Evolutionary conservation across 75 land plant genomes (phyloP).

Genomic region (Cupressus sempervirens): DNA sequence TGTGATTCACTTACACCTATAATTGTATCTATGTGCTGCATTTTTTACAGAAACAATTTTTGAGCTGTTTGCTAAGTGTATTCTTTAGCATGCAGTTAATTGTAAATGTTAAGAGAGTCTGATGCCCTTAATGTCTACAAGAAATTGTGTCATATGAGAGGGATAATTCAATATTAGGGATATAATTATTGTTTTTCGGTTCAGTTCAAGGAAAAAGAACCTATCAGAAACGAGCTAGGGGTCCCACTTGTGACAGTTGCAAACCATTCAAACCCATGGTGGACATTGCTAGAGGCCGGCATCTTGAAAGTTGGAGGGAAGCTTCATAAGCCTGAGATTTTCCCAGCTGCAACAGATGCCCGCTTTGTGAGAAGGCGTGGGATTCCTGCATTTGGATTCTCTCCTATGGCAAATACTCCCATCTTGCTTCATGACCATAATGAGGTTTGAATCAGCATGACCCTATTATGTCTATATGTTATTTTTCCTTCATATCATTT

Average conservation of each 20-base stretch:
- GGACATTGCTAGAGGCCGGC: slow-evolving; percentile 69
- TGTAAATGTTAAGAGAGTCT: neutral
- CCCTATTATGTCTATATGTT: neutral
- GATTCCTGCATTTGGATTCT: slow-evolving; percentile 91
- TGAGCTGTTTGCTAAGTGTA: neutral
- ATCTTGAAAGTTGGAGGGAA: slow-evolving; percentile 68
- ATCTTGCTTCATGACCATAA: slow-evolving; percentile 91
- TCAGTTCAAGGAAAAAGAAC: slow-evolving; percentile 19
- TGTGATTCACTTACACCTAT: neutral
- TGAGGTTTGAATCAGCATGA: slow-evolving; percentile 50
- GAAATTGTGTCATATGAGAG: slow-evolving; percentile 3
- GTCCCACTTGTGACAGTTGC: slow-evolving; percentile 54
- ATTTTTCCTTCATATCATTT: neutral
- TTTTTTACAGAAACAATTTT: neutral
- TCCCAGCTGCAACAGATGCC: slow-evolving; percentile 90
- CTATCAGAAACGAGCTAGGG: slow-evolving; percentile 42
- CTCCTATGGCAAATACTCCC: slow-evolving; percentile 95
- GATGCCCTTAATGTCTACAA: neutral
- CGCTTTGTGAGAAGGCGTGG: slow-evolving; percentile 68
- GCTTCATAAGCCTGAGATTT: slow-evolving; percentile 80
- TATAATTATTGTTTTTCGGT: neutral
- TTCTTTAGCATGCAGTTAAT: neutral
- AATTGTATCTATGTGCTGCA: neutral
- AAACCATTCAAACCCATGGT: slow-evolving; percentile 91
- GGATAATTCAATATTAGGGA: neutral